Base-by-base conservation (phyloP, 495 filamentous ascomycete genomes). In the Evernia prunastri region DNA sequence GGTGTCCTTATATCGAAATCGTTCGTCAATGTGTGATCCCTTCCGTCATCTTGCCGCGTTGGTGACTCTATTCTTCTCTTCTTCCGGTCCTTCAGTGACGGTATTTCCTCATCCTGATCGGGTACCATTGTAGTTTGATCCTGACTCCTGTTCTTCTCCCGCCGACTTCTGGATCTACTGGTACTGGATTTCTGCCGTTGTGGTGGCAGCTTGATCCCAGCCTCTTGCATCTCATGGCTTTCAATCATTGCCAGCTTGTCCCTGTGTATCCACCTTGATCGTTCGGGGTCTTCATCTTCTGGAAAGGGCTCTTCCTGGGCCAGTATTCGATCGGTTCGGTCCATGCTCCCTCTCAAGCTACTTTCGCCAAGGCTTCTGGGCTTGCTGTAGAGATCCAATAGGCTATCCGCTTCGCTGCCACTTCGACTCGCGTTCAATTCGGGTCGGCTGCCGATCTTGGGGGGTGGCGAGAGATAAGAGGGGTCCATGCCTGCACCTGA, bases 241-340 rank as follows among this genome's bases (percentile, higher is more conserved):
- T 98, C 94, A 68, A 98, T 98, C 71, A 85, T 82, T 39, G 91
- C 92, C 56, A 98, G 76, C 75, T 97, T 98, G 75, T 98, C 94
- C 29, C 94, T 82, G 72, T 98, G 92, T 63, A 98, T 97, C 94
- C 94, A 97, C 72, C 87, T 85, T 56, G 87, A 87, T 66, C 81
- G 79, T 45, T 89, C 86, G 36, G 80, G 77, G 53, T 84, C 82
- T 68, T 81, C 83, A 36, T 77, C 70, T 20, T 75, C 75, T 25
- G 59, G 29, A 31, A 58, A 64, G 29, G 67, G 66, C 9, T 72
- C 70, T 18, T 67, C 68, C 40, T 71, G 40, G 23, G 65, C 23
- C 27, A 53, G 58, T 40, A 37, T 35, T 20, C 58, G 62, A 10
- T 73, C 71, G 62, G 66, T 64, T 40, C 60, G 64, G 18, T 70